These are phyloP conservation scores for Adansonia digitata DNA, from an alignment of 345 rosid species.

Conservation along the genomic window DNA sequence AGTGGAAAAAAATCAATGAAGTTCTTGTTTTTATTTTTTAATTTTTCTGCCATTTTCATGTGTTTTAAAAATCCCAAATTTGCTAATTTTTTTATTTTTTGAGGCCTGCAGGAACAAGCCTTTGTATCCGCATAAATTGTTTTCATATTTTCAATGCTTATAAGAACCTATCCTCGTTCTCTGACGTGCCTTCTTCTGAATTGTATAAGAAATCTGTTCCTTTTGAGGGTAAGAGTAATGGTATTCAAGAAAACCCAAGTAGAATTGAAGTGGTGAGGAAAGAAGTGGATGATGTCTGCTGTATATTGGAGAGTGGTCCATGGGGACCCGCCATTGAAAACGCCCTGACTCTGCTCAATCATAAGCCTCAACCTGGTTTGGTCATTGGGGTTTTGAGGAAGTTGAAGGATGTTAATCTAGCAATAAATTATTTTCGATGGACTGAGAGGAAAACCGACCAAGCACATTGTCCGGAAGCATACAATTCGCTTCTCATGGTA, in stretches of 20 bases:
- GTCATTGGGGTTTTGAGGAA: slow-evolving; percentile 67
- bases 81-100: neutral
- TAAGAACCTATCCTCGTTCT: slow-evolving; percentile 32
- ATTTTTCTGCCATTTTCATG: neutral
- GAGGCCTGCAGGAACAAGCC: slow-evolving; percentile 33
- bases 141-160: slow-evolving; percentile 17
- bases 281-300: slow-evolving; percentile 45
- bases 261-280: slow-evolving; percentile 29
- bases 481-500: slow-evolving; percentile 71
- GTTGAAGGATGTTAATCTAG: slow-evolving; percentile 54
- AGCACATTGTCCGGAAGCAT: slow-evolving; percentile 64
- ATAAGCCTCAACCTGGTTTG: slow-evolving; percentile 48
- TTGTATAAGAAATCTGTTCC: slow-evolving; percentile 19
- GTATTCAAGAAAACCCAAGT: slow-evolving; percentile 31
- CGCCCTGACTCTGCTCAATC: slow-evolving; percentile 44
- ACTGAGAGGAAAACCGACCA: slow-evolving; percentile 55
- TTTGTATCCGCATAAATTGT: slow-evolving; percentile 15
- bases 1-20: neutral
- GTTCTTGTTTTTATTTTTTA: neutral
- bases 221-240: slow-evolving; percentile 20
- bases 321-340: slow-evolving; percentile 72
- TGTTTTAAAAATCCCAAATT: neutral
- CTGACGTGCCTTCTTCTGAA: slow-evolving; percentile 27
- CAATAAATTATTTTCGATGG: slow-evolving; percentile 68
- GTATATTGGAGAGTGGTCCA: slow-evolving; percentile 51